A percentile compares a stretch with the other conserved stretches of the same genome.
Evolutionary conservation across 331 rosid genomes (phyloP).

Genomic region (Ulmus americana): DNA sequence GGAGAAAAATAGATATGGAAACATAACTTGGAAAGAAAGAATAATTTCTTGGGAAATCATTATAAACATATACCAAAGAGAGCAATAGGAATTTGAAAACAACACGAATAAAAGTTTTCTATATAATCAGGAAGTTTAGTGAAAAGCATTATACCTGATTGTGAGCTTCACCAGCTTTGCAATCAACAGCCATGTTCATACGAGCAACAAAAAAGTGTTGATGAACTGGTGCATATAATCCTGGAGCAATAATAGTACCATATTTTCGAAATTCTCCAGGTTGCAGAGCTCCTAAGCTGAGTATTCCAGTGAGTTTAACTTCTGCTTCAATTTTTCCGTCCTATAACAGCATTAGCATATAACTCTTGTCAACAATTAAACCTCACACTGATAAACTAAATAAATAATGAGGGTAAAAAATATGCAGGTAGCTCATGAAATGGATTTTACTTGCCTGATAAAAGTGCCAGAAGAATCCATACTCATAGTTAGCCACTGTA

Average conservation of each 20-base stretch:
- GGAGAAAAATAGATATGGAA: no score
- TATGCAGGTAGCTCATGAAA: neutral
- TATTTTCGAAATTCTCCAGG: slow-evolving; percentile 88
- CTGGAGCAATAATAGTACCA: slow-evolving; percentile 91
- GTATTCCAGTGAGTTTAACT: slow-evolving; percentile 91
- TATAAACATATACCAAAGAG: no score
- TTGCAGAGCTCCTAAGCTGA: slow-evolving; percentile 85
- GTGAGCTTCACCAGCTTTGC: slow-evolving; percentile 89
- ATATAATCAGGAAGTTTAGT: no score
- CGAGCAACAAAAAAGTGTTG: slow-evolving; percentile 96
- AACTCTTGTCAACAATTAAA: slow-evolving; percentile 19
- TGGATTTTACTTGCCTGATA: slow-evolving; percentile 71
- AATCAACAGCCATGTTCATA: slow-evolving; percentile 98
- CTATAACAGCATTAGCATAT: slow-evolving; percentile 39
- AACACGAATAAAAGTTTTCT: no score
- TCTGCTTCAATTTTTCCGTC: slow-evolving; percentile 98
- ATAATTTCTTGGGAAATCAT: no score
- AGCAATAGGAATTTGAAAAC: no score
- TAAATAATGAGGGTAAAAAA: slow-evolving; percentile 1
- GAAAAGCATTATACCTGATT: slow-evolving; percentile 60
- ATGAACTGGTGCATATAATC: slow-evolving; percentile 92
- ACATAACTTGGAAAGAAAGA: no score
- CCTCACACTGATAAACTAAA: slow-evolving; percentile 14
- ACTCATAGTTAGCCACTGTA: slow-evolving; percentile 92
- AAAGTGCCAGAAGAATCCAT: slow-evolving; percentile 94